Base-by-base conservation (phyloP, 768 basidiomycete genomes). In the Pisolithus sp. region DNA sequence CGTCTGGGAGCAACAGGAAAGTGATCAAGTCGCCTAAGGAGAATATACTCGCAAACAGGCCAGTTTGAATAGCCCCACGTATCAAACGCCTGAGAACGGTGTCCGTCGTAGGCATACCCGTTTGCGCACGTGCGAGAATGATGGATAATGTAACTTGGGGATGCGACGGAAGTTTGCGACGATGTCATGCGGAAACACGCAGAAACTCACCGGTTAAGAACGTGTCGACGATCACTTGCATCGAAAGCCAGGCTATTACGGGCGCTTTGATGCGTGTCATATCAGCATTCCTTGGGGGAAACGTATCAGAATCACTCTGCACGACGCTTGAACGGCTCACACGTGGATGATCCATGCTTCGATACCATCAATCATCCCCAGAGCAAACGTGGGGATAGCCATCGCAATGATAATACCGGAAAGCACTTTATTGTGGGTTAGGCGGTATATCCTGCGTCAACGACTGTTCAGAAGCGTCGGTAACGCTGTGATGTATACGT, bases 41-140 rank as follows among this genome's bases (percentile, higher is more conserved):
- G 46, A 80, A 77, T 4, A 76, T 62, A 0, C 74, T 72, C 6
- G 72, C 75, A 52, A 79, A 79, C 4, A 76, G 51, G 42, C 78
- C 78, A 8, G 78, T 79, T 55, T 79, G 77, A 36, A 80, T 60
- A 9, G 78, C 77, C 23, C 78, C 77, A 43, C 76, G 74, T 51
- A 80, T 78, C 12, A 80, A 67, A 21, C 75, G 74, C 53, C 76
- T 76, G 57, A 79, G 74, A 49, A 79, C 72, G 0, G 67, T 76
- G 55, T 80, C 76, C 5, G 77, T 79, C 53, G 68, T 70, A 17
- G 65, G 66, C 62, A 77, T 76, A 17, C 78, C 78, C 17, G 77
- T 79, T 38, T 71, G 67, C 6, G 72, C 70, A 23, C 71, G 71
- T 53, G 58, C 54, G 46, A 76, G 66, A 18, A 73, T 63, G 46